These are phyloP conservation scores for Dipodascus geniculatus DNA, from an alignment of 805 yeast genomes.

Conservation along the genomic window DNA sequence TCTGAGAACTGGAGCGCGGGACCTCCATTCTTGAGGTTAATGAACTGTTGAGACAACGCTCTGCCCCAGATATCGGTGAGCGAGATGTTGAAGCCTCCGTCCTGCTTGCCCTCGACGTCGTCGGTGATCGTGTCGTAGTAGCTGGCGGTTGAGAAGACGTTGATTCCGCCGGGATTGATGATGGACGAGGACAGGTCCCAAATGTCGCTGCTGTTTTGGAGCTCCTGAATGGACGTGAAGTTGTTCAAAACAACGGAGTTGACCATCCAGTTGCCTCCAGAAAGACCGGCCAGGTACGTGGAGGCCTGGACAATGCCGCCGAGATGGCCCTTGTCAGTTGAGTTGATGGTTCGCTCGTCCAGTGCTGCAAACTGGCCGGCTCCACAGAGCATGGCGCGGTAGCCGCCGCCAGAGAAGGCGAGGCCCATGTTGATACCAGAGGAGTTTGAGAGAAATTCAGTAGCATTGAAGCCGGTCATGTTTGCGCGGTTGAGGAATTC, in stretches of 20 bases:
- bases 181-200: conserved; percentile 64
- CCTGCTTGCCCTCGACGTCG: conserved; percentile 40
- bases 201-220: conserved; percentile 35
- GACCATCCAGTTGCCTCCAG: conserved; percentile 80
- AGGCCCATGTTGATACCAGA: conserved; percentile 24
- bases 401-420: conserved; percentile 70
- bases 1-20: conserved; percentile 50
- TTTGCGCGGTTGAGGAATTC: conserved; percentile 27
- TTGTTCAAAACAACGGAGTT: conserved; percentile 58
- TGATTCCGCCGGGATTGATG: conserved; percentile 49
- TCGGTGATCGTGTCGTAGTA: conserved; percentile 35
- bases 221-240: conserved; percentile 58
- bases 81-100: conserved; percentile 59
- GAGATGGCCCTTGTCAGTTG: conserved; percentile 37
- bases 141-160: conserved; percentile 38
- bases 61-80: conserved; percentile 79
- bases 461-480: conserved; percentile 30
- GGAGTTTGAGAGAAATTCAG: conserved; percentile 21
- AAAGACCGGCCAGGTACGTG: conserved; percentile 62
- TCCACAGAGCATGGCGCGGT: conserved; percentile 76
- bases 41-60: conserved; percentile 59
- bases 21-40: conserved; percentile 49
- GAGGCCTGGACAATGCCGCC: conserved; percentile 67
- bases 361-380: conserved; percentile 76
- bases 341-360: conserved; percentile 55